Conservation (phyloP, 2,329 filamentous ascomycete species). For the Alternaria ethzedia region DNA sequence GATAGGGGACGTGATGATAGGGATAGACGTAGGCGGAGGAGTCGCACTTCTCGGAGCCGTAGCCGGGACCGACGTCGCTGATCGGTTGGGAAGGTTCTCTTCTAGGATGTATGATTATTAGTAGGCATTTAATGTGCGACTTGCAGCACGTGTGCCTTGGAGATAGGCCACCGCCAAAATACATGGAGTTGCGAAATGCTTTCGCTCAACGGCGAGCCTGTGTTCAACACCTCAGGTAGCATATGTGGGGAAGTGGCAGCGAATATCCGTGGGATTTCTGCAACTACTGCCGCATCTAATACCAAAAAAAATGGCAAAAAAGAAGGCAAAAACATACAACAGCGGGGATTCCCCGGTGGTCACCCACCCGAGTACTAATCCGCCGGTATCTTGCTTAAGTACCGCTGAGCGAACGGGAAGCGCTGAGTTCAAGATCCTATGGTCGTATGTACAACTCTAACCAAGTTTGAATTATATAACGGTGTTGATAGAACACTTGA, state of each 20-base stretch:
- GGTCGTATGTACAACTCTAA: too few relatives aligned
- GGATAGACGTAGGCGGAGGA: conserved; percentile 24
- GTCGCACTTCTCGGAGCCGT: conserved; percentile 25
- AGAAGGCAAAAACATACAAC: too few relatives aligned
- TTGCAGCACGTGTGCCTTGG: neutral
- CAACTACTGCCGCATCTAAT: too few relatives aligned
- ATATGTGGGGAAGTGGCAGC: neutral
- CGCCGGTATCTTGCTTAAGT: too few relatives aligned
- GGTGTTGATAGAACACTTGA: too few relatives aligned
- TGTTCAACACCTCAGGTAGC: neutral
- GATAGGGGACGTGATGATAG: conserved; percentile 19
- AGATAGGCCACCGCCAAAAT: neutral
- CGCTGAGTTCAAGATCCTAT: too few relatives aligned
- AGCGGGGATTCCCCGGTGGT: too few relatives aligned
- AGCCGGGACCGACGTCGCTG: conserved; percentile 24
- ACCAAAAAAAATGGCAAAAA: too few relatives aligned
- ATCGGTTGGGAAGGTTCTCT: neutral
- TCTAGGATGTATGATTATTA: conserved; percentile 8
- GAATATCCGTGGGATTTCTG: neutral
- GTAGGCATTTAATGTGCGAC: neutral
- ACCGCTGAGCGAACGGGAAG: too few relatives aligned
- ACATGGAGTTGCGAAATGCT: neutral
- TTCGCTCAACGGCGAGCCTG: neutral
- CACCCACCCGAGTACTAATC: too few relatives aligned
- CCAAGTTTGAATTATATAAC: too few relatives aligned